Evolutionary conservation across 345 rosid genomes (phyloP).

Genomic region (Combretum micranthum): DNA sequence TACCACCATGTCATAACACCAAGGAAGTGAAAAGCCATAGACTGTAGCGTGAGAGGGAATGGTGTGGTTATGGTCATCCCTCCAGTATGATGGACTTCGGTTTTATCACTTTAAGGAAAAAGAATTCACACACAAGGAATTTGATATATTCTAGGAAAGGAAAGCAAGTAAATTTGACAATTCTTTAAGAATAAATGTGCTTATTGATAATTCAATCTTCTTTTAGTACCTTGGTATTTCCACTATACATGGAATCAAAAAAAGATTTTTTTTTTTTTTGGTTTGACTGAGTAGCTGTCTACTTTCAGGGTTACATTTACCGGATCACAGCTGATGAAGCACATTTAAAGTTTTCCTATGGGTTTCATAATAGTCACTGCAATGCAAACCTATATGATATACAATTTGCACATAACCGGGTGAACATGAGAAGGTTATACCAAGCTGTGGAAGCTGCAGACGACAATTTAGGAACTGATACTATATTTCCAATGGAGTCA

Average conservation of each 20-base stretch:
- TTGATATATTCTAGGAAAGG: too few species aligned
- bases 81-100: background rate
- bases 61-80: background rate
- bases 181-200: too few species aligned
- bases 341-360: conserved; percentile 23
- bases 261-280: background rate
- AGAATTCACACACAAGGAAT: background rate
- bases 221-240: background rate
- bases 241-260: background rate
- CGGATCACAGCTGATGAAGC: conserved; percentile 59
- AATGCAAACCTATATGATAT: conserved; percentile 27
- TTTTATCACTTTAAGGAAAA: conserved; percentile 1
- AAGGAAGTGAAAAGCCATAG: background rate
- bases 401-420: conserved; percentile 31
- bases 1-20: background rate
- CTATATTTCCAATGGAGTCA: conserved; percentile 42
- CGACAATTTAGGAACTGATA: conserved; percentile 17
- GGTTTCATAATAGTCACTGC: conserved; percentile 25
- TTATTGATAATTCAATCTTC: background rate
- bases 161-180: too few species aligned
- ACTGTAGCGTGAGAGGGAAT: background rate
- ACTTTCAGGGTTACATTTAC: conserved; percentile 40
- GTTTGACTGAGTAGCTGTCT: conserved; percentile 4
- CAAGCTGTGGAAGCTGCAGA: conserved; percentile 46
- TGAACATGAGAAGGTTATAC: conserved; percentile 44